These are phyloP conservation scores for Paulownia fortunei DNA, from an alignment of 257 asterid species.

Conservation along the genomic window DNA sequence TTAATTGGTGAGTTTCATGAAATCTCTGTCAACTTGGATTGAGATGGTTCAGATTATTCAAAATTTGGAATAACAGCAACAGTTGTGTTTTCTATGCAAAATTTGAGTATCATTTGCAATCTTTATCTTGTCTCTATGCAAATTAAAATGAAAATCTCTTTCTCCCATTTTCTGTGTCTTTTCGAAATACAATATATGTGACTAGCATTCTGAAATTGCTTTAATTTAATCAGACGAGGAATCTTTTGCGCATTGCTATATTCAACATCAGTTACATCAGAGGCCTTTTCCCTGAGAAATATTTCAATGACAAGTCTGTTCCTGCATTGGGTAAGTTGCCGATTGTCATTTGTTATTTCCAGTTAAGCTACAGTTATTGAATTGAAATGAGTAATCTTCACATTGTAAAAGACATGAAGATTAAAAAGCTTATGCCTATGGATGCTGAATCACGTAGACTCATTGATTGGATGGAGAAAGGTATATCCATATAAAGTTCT, in stretches of 20 bases:
- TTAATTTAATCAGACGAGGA: conserved; percentile 72
- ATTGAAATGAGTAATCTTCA: conserved; percentile 29
- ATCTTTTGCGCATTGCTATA: conserved; percentile 92
- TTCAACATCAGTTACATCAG: conserved; percentile 96
- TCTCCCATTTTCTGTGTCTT: conserved; percentile 11
- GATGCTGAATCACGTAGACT: conserved; percentile 97
- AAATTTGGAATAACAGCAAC: background rate
- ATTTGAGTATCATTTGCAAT: conserved; percentile 29
- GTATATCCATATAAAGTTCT: conserved; percentile 37
- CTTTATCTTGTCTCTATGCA: background rate
- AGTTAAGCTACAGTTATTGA: background rate
- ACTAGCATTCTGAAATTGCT: conserved; percentile 26
- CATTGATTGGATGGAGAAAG: conserved; percentile 99
- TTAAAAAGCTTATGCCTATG: conserved; percentile 97
- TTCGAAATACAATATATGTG: background rate
- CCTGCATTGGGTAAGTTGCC: conserved; percentile 85
- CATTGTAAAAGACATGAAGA: conserved; percentile 77
- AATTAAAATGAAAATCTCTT: background rate
- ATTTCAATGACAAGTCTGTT: conserved; percentile 88
- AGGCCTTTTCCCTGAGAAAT: conserved; percentile 94
- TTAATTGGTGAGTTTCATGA: conserved; percentile 5
- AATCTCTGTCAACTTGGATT: conserved; percentile 8
- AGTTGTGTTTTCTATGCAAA: background rate
- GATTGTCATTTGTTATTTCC: background rate
- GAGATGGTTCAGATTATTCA: background rate